Conservation (phyloP, 2,329 filamentous ascomycete genomes). For the Colletotrichum eremochloae region DNA sequence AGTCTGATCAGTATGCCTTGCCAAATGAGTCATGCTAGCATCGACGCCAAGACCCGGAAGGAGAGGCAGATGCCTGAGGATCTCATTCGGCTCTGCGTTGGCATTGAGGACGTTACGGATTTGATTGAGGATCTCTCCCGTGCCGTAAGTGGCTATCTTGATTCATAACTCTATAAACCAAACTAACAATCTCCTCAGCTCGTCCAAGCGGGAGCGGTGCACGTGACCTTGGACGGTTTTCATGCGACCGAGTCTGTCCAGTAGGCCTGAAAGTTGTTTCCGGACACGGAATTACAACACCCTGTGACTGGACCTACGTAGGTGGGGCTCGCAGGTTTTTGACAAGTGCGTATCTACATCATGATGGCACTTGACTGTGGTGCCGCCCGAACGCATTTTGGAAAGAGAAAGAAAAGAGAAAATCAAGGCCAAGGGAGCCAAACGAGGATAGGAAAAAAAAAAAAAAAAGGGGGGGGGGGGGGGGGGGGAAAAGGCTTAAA, state of each 20-base stretch:
- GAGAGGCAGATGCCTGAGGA: constrained; percentile 96
- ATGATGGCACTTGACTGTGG: background rate
- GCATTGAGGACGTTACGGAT: constrained; percentile 94
- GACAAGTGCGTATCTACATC: background rate
- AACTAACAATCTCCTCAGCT: constrained; percentile 67
- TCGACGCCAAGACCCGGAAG: constrained; percentile 91
- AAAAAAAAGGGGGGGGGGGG: no score
- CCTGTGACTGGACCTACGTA: background rate
- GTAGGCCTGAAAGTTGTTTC: background rate
- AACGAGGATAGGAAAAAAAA: background rate
- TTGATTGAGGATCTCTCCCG: constrained; percentile 92
- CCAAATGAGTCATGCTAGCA: constrained; percentile 99
- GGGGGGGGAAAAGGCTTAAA: background rate
- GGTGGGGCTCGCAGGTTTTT: background rate
- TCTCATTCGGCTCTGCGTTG: constrained; percentile 94
- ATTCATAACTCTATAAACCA: background rate
- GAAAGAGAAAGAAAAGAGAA: background rate
- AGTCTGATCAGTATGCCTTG: constrained; percentile 99
- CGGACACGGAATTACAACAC: constrained; percentile 5
- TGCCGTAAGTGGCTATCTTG: constrained; percentile 75
- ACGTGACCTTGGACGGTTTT: constrained; percentile 86
- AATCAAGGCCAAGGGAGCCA: background rate
- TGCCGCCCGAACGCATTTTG: background rate
- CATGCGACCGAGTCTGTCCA: constrained; percentile 63
- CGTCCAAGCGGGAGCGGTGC: constrained; percentile 94